A percentile compares a stretch with the other conserved stretches of the same genome.
Evolutionary conservation across 805 yeast genomes (phyloP).

Genomic region (Henningerozyma blattae): DNA sequence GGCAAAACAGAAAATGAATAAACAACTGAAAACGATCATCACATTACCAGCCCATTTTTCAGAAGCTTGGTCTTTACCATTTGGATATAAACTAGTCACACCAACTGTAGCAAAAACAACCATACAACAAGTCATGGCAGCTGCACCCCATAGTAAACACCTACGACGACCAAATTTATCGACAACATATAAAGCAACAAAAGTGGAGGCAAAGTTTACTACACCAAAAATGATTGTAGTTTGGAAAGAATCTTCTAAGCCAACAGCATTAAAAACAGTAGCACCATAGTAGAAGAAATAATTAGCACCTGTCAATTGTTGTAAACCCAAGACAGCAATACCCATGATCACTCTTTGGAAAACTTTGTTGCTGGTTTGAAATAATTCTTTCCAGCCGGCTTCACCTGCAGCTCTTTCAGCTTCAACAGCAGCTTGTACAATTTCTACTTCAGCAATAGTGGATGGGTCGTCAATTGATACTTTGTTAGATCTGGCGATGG

Average conservation of each 20-base stretch:
- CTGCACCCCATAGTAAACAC: constrained; percentile 36
- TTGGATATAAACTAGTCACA: constrained; percentile 33
- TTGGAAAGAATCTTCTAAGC: constrained; percentile 45
- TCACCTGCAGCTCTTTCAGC: constrained; percentile 49
- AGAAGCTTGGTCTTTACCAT: constrained; percentile 31
- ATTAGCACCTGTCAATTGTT: constrained; percentile 60
- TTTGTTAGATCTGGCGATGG: constrained; percentile 52
- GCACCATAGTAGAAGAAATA: constrained; percentile 62
- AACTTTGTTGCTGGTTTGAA: constrained; percentile 58
- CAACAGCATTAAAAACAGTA: constrained; percentile 49
- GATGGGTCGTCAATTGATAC: constrained; percentile 39
- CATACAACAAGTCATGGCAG: constrained; percentile 37
- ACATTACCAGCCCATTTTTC: constrained; percentile 52
- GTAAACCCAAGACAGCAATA: constrained; percentile 48
- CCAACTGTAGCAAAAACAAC: constrained; percentile 51
- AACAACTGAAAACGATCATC: constrained; percentile 62
- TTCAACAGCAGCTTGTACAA: constrained; percentile 48
- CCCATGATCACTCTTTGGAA: constrained; percentile 38
- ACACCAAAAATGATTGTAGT: constrained; percentile 51
- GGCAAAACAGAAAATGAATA: constrained; percentile 65
- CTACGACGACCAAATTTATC: constrained; percentile 46
- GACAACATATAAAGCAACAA: constrained; percentile 38
- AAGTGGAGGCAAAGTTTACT: constrained; percentile 49
- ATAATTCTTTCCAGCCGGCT: constrained; percentile 54
- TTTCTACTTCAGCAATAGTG: constrained; percentile 44